These are phyloP conservation scores for Fonsecaea multimorphosa DNA, from an alignment of 2,329 filamentous ascomycete genomes.

Conservation along the genomic window DNA sequence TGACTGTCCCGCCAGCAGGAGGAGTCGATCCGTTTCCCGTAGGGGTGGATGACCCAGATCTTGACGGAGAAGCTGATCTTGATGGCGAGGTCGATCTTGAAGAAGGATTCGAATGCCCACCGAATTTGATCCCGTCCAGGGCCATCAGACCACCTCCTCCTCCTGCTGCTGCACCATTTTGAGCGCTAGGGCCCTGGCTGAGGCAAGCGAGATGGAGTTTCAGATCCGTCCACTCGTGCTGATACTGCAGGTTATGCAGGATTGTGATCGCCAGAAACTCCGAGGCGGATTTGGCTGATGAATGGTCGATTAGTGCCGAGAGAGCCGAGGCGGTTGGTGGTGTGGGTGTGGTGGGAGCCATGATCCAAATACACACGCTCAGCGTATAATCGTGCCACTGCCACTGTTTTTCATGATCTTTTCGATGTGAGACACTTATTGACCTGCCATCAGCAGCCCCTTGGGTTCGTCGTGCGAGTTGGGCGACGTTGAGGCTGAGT, in stretches of 20 bases:
- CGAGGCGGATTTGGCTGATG: slow-evolving; percentile 40
- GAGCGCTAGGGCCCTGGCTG: slow-evolving; percentile 3
- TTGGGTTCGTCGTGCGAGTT: too few relatives aligned
- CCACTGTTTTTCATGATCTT: neutral
- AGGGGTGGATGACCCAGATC: slow-evolving; percentile 17
- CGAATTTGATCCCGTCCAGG: slow-evolving; percentile 9
- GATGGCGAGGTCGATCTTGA: slow-evolving; percentile 25
- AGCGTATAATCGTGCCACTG: neutral
- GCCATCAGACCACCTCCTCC: too few relatives aligned
- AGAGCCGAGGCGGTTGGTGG: slow-evolving; percentile 48
- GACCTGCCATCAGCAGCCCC: too few relatives aligned
- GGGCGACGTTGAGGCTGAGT: too few relatives aligned
- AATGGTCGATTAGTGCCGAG: slow-evolving; percentile 47
- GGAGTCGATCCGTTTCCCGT: neutral
- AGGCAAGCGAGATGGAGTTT: slow-evolving; percentile 47
- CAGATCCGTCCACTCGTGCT: slow-evolving; percentile 67
- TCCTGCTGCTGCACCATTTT: too few relatives aligned
- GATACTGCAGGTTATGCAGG: slow-evolving; percentile 68
- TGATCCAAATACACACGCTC: neutral
- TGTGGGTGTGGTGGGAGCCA: neutral
- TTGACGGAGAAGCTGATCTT: slow-evolving; percentile 23
- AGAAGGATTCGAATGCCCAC: slow-evolving; percentile 14
- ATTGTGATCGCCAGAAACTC: slow-evolving; percentile 62
- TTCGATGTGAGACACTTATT: too few relatives aligned
- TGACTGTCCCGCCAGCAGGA: slow-evolving; percentile 45